A percentile compares a stretch with the other conserved stretches of the same genome.
phyloP scores from a whole-genome alignment of 202 grass and related monocot genomes.

The Carex arenaria region DNA sequence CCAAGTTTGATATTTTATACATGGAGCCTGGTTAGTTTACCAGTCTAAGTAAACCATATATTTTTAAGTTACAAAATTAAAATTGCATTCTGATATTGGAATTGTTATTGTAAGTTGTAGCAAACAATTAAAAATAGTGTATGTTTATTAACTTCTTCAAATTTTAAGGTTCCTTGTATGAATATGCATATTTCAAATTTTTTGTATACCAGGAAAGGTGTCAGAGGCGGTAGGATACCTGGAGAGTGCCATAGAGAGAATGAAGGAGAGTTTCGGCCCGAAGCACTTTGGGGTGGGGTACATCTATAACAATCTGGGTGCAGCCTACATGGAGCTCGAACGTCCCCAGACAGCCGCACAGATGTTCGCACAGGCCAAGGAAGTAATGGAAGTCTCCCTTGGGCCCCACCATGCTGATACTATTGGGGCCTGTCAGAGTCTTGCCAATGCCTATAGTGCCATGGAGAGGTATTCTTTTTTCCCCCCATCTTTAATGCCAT shows the following conservation, averaged over 20 bases:
- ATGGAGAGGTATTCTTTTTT: constrained; percentile 63
- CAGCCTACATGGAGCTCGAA: constrained; percentile 88
- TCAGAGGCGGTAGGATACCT: constrained; percentile 47
- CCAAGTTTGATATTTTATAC: background rate
- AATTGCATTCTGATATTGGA: background rate
- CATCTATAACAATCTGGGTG: constrained; percentile 89
- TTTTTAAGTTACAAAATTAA: background rate
- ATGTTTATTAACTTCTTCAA: background rate
- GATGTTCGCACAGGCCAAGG: constrained; percentile 87
- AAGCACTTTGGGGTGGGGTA: constrained; percentile 85
- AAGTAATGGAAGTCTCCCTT: constrained; percentile 82
- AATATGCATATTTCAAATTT: background rate
- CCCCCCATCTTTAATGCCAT: background rate
- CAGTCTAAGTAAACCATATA: background rate
- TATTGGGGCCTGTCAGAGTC: constrained; percentile 78
- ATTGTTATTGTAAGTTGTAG: background rate
- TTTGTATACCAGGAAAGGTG: constrained; percentile 45
- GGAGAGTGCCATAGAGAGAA: constrained; percentile 77
- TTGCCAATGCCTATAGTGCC: constrained; percentile 71
- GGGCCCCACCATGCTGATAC: constrained; percentile 84
- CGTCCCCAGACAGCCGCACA: constrained; percentile 74
- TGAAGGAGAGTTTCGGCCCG: constrained; percentile 80
- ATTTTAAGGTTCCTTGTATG: background rate
- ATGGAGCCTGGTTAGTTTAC: background rate
- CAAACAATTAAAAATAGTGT: background rate